Percentiles rank a stretch among this genome's conserved stretches.
phyloP scores from a whole-genome alignment of 2,329 filamentous ascomycete species.

The Microsporum audouinii region DNA sequence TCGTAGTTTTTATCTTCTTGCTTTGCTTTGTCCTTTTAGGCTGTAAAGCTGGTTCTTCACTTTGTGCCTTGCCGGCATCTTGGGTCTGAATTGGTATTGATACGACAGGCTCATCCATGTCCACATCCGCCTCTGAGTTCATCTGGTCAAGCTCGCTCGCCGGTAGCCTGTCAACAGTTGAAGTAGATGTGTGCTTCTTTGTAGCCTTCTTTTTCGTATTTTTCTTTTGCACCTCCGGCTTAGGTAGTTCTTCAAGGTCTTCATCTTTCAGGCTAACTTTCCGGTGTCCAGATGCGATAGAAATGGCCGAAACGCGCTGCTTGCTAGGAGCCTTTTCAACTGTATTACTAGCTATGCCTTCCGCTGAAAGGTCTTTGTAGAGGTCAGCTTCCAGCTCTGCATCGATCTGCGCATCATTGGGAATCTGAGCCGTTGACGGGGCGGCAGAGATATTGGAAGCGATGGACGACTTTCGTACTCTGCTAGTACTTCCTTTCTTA shows the following conservation, averaged over 20 bases:
- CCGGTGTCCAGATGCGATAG: constrained; percentile 4
- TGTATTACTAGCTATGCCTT: not conserved
- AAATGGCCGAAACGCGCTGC: not conserved
- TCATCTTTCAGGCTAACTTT: constrained; percentile 24
- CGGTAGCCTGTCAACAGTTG: not conserved
- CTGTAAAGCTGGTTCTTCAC: not conserved
- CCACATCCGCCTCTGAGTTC: not conserved
- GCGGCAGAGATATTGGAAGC: constrained; percentile 43
- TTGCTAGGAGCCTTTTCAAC: not conserved
- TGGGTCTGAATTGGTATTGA: not conserved
- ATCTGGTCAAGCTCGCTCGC: not conserved
- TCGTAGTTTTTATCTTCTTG: not conserved
- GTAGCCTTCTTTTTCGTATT: constrained; percentile 2
- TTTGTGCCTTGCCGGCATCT: not conserved
- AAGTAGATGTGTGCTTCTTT: constrained; percentile 8
- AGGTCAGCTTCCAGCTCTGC: constrained; percentile 55
- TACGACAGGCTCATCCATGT: not conserved
- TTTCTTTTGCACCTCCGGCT: constrained; percentile 22
- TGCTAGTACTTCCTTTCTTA: constrained; percentile 31
- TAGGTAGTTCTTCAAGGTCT: constrained; percentile 13
- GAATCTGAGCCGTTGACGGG: constrained; percentile 35
- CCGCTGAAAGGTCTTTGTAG: constrained; percentile 24
- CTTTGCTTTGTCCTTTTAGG: constrained; percentile 13
- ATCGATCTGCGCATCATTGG: constrained; percentile 55
- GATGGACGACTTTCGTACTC: constrained; percentile 34